A percentile compares a stretch with the other conserved stretches of the same genome.
Conservation (phyloP, 2,329 filamentous ascomycete species). For the Exophiala alcalophila region DNA sequence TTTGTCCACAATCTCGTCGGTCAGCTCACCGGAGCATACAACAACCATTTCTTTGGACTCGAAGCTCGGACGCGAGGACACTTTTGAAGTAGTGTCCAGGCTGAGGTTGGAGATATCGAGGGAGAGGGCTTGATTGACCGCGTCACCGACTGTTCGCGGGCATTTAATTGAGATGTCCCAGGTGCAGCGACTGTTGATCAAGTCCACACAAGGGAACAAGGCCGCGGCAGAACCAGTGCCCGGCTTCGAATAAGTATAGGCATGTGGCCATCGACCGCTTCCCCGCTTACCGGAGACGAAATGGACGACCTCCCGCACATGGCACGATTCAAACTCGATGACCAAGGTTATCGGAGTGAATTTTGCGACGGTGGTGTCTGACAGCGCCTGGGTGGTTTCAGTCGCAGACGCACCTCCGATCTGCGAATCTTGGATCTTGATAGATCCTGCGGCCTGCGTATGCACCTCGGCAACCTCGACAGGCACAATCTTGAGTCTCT, state of each 20-base stretch:
- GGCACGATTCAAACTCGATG: constrained; percentile 74
- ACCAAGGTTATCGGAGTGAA: constrained; percentile 62
- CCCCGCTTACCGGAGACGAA: constrained; percentile 82
- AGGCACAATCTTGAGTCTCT: constrained; percentile 37
- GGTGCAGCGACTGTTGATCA: constrained; percentile 72
- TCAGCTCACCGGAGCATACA: constrained; percentile 83
- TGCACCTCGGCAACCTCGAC: constrained; percentile 62
- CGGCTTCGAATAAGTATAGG: constrained; percentile 79
- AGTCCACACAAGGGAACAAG: constrained; percentile 91
- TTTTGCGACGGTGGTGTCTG: constrained; percentile 42
- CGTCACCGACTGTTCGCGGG: constrained; percentile 82
- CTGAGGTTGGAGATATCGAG: constrained; percentile 8
- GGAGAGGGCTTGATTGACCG: constrained; percentile 36
- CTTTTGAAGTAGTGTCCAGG: constrained; percentile 11
- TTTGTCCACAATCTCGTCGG: constrained; percentile 76
- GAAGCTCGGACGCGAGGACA: constrained; percentile 19
- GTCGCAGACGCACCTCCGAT: constrained; percentile 33
- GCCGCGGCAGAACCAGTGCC: constrained; percentile 77
- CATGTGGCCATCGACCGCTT: constrained; percentile 82
- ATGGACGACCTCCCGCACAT: constrained; percentile 80
- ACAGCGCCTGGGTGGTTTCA: constrained; percentile 36
- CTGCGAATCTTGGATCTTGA: constrained; percentile 40
- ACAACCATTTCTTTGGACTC: constrained; percentile 69
- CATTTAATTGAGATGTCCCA: constrained; percentile 89
- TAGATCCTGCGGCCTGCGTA: constrained; percentile 49